phyloP scores from a whole-genome alignment of 179 eudicot genomes.

The Patellifolia procumbens region DNA sequence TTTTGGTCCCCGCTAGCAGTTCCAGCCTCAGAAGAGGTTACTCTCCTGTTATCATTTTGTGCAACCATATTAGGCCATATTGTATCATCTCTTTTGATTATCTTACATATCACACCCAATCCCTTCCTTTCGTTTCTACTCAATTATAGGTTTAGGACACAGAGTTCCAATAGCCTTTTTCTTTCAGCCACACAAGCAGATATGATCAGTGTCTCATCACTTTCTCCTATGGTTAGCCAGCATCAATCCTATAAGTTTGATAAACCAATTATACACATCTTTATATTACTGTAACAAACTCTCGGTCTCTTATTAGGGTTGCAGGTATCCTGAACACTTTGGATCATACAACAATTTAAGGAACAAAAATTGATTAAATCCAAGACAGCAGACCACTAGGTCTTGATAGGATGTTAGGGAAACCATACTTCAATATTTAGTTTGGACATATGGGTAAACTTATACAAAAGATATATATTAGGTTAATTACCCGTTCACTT shows the following conservation, averaged over 20 bases:
- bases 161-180: not conserved
- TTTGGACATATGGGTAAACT: not conserved
- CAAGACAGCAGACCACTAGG: not conserved
- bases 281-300: not conserved
- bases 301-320: not conserved
- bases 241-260: not conserved
- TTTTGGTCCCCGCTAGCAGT: constrained; percentile 59
- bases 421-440: not conserved
- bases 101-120: not conserved
- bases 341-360: not conserved
- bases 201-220: not conserved
- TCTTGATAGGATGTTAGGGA: not conserved
- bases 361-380: not conserved
- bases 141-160: not conserved
- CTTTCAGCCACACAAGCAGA: not conserved
- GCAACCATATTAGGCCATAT: not conserved
- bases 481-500: not conserved
- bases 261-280: not conserved
- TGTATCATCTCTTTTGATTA: not conserved
- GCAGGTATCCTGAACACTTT: not conserved
- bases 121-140: not conserved
- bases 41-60: constrained; percentile 43
- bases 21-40: constrained; percentile 57
- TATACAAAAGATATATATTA: not conserved
- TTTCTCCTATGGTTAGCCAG: not conserved